A percentile compares a stretch with the other conserved stretches of the same genome.
Conservation (phyloP, 2,329 filamentous ascomycete genomes). For the Diplodia scrobiculata region DNA sequence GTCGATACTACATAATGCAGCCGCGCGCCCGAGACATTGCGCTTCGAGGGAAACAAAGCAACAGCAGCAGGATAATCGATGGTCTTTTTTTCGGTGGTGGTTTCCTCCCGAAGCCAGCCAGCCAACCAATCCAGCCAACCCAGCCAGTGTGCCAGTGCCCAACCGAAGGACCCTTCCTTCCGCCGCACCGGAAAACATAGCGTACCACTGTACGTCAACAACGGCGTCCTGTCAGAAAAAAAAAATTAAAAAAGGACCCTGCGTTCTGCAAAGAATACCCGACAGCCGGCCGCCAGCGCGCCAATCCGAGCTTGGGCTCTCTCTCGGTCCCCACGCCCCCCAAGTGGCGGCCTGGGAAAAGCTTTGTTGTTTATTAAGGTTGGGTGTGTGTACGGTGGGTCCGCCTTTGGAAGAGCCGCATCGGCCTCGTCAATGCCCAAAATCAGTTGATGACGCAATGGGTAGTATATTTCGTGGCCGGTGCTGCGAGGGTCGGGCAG, state of each 20-base stretch:
- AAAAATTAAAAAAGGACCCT: background rate
- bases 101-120: too few relatives aligned
- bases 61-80: too few relatives aligned
- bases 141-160: too few relatives aligned
- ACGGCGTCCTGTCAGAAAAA: background rate
- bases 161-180: conserved; percentile 41
- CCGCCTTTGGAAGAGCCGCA: background rate
- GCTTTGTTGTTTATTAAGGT: background rate
- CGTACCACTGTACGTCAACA: too few relatives aligned
- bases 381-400: background rate
- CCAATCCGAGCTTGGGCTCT: background rate
- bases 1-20: conserved; percentile 41
- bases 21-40: too few relatives aligned
- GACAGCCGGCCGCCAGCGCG: background rate
- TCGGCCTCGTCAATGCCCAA: too few relatives aligned
- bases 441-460: background rate
- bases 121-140: too few relatives aligned
- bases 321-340: background rate
- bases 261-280: background rate
- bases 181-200: too few relatives aligned
- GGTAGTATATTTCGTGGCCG: too few relatives aligned
- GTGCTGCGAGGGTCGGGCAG: too few relatives aligned
- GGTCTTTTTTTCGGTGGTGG: too few relatives aligned
- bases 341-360: background rate
- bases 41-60: too few relatives aligned